These are phyloP conservation scores for Citrullus amarus DNA, from an alignment of 306 rosid species.

Conservation along the genomic window DNA sequence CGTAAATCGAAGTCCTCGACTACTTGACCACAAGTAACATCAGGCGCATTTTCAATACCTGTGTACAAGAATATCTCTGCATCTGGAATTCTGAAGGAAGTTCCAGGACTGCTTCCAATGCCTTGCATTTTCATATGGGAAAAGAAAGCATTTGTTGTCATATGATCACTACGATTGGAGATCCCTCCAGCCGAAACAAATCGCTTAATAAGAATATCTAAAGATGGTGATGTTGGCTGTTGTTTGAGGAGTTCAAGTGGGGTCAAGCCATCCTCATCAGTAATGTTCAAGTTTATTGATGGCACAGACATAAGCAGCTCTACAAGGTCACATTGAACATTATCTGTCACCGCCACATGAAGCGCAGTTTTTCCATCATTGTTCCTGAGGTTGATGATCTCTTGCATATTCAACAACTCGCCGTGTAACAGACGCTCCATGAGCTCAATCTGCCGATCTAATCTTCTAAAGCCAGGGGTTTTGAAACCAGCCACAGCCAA, in stretches of 20 bases:
- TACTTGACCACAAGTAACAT: constrained; percentile 27
- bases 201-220: constrained; percentile 58
- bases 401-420: constrained; percentile 22
- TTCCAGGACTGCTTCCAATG: constrained; percentile 67
- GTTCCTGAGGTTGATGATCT: constrained; percentile 55
- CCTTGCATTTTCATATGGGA: constrained; percentile 55
- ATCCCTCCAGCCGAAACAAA: constrained; percentile 65
- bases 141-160: constrained; percentile 36
- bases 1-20: constrained; percentile 25
- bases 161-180: constrained; percentile 25
- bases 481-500: constrained; percentile 80
- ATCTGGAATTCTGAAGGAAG: constrained; percentile 80
- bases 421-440: constrained; percentile 38
- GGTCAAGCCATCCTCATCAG: constrained; percentile 59
- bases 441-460: constrained; percentile 65
- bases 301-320: constrained; percentile 57
- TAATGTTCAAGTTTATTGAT: constrained; percentile 48
- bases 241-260: constrained; percentile 69
- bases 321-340: constrained; percentile 43
- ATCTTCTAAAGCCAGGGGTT: constrained; percentile 66
- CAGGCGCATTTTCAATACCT: constrained; percentile 47
- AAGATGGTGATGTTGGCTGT: constrained; percentile 44
- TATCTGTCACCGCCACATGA: constrained; percentile 56
- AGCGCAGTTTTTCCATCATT: constrained; percentile 76
- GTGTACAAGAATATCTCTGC: constrained; percentile 83